Conservation (phyloP, 208 protist species). For the Borovskyia barvae region DNA sequence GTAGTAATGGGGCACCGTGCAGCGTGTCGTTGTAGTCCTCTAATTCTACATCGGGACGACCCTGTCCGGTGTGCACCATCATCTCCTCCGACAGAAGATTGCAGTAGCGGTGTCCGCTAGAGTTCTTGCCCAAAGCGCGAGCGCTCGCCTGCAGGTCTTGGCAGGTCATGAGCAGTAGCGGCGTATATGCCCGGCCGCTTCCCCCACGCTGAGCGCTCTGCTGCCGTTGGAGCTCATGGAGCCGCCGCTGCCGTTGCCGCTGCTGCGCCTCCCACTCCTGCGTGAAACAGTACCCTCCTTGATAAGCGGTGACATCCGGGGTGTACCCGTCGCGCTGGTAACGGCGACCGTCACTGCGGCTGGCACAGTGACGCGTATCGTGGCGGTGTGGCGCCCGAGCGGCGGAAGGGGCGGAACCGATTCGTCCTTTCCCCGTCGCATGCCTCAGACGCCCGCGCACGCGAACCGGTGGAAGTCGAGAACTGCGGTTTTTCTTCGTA, state of each 20-base stretch:
- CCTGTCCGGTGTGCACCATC: constrained; percentile 24
- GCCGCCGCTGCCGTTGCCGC: constrained; percentile 12
- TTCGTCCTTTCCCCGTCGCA: background rate
- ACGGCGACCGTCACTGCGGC: background rate
- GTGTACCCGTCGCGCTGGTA: constrained; percentile 2
- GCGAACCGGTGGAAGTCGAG: too few species aligned
- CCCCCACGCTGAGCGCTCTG: constrained; percentile 10
- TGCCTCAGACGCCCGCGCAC: too few species aligned
- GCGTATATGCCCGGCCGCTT: constrained; percentile 5
- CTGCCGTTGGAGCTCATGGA: constrained; percentile 9
- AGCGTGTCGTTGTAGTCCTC: constrained; percentile 50
- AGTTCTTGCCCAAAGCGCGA: background rate
- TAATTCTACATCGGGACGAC: constrained; percentile 8
- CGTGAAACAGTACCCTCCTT: constrained; percentile 13
- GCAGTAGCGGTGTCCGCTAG: constrained; percentile 20
- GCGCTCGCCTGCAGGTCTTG: constrained; percentile 9
- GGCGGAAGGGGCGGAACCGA: background rate
- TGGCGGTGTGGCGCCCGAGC: background rate
- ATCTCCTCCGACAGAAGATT: constrained; percentile 18
- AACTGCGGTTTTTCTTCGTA: too few species aligned
- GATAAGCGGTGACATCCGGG: constrained; percentile 3
- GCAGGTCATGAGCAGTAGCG: constrained; percentile 14
- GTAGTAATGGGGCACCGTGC: constrained; percentile 6
- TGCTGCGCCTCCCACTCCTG: constrained; percentile 11
- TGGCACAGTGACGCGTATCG: background rate